Percentiles rank a stretch among this genome's conserved stretches.
These are phyloP conservation scores for Plantago elongata DNA, from an alignment of 257 asterid species.

Conservation along the genomic window DNA sequence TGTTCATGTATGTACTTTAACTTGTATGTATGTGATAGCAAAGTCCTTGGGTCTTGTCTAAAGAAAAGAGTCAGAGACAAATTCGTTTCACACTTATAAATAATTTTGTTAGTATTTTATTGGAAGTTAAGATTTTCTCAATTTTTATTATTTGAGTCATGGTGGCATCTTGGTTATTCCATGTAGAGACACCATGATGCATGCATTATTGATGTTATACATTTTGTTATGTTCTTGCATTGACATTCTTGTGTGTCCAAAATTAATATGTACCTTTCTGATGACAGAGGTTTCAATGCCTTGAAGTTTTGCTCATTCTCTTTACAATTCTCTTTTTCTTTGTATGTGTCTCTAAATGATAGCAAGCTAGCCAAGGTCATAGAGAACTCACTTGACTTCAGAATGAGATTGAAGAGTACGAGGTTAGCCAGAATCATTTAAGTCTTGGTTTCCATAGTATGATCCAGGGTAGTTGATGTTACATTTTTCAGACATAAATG, in stretches of 20 bases:
- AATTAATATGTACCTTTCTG: too few relatives aligned
- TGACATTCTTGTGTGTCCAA: too few relatives aligned
- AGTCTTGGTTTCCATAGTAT: background rate
- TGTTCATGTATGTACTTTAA: too few relatives aligned
- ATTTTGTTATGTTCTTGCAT: slow-evolving; percentile 12
- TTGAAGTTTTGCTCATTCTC: slow-evolving; percentile 32
- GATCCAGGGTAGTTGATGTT: slow-evolving; percentile 5
- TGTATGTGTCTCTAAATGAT: slow-evolving; percentile 21
- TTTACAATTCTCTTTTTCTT: slow-evolving; percentile 19
- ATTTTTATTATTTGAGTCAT: too few relatives aligned
- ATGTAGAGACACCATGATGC: slow-evolving; percentile 2
- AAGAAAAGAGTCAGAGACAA: too few relatives aligned
- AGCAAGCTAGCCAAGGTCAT: slow-evolving; percentile 99
- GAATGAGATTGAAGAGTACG: slow-evolving; percentile 76
- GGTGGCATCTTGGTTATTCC: background rate
- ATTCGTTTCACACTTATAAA: too few relatives aligned
- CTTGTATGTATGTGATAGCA: too few relatives aligned
- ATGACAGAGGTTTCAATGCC: slow-evolving; percentile 27
- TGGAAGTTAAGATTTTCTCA: too few relatives aligned
- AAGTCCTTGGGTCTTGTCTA: too few relatives aligned
- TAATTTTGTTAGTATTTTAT: too few relatives aligned
- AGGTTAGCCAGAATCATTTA: slow-evolving; percentile 52
- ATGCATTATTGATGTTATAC: slow-evolving; percentile 13
- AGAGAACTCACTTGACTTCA: slow-evolving; percentile 60
- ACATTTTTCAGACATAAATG: background rate